phyloP scores from a whole-genome alignment of 2,329 filamentous ascomycete species.

The Neofusicoccum laricinum region DNA sequence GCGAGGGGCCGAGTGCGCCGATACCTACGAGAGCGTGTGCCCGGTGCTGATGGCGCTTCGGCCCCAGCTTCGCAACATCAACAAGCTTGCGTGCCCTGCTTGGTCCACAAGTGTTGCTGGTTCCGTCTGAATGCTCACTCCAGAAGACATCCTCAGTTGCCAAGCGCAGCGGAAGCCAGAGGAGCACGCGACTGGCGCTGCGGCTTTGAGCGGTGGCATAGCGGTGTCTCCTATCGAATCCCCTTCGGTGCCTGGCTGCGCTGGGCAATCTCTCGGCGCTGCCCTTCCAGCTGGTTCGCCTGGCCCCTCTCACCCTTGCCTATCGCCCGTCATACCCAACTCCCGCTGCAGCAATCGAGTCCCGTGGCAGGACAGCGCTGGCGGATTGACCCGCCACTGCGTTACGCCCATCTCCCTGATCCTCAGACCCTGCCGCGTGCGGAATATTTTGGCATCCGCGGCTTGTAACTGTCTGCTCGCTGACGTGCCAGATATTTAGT shows the following conservation, averaged over 20 bases:
- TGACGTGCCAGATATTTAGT: not conserved
- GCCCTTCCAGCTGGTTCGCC: not conserved
- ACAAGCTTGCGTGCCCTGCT: not conserved
- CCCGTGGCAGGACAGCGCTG: not conserved
- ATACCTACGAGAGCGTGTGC: not conserved
- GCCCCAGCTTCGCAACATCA: not conserved
- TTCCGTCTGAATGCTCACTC: too few species aligned
- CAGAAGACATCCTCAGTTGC: not conserved
- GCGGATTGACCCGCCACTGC: not conserved
- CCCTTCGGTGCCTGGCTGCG: not conserved
- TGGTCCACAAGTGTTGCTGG: too few species aligned
- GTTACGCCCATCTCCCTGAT: not conserved
- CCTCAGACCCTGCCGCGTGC: too few species aligned
- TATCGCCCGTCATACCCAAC: not conserved
- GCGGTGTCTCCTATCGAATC: not conserved
- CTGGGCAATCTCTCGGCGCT: not conserved
- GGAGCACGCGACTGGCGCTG: not conserved
- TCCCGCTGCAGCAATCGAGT: not conserved
- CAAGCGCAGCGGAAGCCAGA: not conserved
- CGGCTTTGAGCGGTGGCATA: not conserved
- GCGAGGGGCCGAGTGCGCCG: too few species aligned
- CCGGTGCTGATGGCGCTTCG: too few species aligned
- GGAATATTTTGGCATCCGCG: not conserved
- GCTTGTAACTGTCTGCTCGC: not conserved
- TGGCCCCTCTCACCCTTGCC: not conserved